These are phyloP conservation scores for Lumnitzera racemosa DNA, from an alignment of 345 rosid species.

Conservation along the genomic window DNA sequence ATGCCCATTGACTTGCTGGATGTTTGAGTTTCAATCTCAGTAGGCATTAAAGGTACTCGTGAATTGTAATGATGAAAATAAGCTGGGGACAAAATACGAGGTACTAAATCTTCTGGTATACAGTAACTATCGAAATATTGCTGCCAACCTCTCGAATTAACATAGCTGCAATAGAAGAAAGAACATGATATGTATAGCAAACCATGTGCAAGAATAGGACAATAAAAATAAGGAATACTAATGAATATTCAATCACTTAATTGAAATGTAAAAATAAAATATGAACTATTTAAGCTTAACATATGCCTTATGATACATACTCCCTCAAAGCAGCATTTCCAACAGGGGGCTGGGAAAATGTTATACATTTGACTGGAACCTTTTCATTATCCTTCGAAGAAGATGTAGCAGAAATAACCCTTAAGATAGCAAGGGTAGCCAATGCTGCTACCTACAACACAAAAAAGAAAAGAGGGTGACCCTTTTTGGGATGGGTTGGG, in stretches of 20 bases:
- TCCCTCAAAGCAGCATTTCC: constrained; percentile 97
- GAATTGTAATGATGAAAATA: constrained; percentile 91
- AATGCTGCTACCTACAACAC: constrained; percentile 73
- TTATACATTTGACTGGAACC: constrained; percentile 80
- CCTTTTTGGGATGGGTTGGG: too few species aligned
- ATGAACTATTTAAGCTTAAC: background rate
- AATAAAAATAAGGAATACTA: background rate
- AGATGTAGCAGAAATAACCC: constrained; percentile 79
- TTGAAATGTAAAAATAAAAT: background rate
- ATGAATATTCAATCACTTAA: background rate
- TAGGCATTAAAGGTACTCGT: constrained; percentile 38
- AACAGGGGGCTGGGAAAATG: constrained; percentile 94
- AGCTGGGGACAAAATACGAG: constrained; percentile 90
- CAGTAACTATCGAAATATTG: constrained; percentile 90
- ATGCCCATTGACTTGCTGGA: constrained; percentile 20
- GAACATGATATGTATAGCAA: background rate
- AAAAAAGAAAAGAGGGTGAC: background rate
- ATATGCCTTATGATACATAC: constrained; percentile 27
- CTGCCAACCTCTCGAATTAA: constrained; percentile 88
- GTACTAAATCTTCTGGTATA: constrained; percentile 95
- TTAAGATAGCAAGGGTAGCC: constrained; percentile 94
- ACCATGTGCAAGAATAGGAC: background rate
- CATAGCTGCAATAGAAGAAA: constrained; percentile 46
- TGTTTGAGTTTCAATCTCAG: constrained; percentile 30
- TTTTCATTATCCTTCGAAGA: constrained; percentile 57